Base-by-base conservation (phyloP, 768 basidiomycete genomes). In the Candolleomyces eurysporus region DNA sequence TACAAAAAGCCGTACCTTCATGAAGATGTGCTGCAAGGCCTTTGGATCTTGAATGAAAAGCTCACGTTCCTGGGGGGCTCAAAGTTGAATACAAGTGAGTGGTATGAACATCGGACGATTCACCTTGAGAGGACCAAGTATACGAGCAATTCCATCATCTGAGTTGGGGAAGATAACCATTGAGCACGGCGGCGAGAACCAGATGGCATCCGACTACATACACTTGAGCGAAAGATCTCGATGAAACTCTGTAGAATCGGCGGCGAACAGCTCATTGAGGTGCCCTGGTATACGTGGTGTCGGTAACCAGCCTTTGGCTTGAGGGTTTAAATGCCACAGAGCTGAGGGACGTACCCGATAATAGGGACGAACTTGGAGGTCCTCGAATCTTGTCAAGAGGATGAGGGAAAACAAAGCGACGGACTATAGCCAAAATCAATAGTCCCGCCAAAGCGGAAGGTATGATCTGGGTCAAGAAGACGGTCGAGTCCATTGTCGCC, bases 11-110 rank as follows among this genome's bases (percentile, higher is more conserved):
- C 57, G n/a, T 49, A 78, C 82, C 67, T 80, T 82, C 57, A 81
- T 69, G 11, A 79, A 36, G 39, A 82, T 78, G 61, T 78, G 76
- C 59, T 80, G 72, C 55, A 83, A 62, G 1, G 81, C 81, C 46
- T 71, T 73, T 0, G 80, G 78, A 61, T 83, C 82, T 50, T 67
- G 78, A 11, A 80, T 70, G 59, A 78, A 76, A 14, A 83, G 72
- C 55, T 72, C 66, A 50, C 70, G 66, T 58, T 70, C 68, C 74
- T 74, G 63, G 59, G 39, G 31, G 13, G 46, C 22, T 9, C 22
- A 13, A 52, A 17, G 21, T 19, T 1, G 51, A 32, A 32, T 3
- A 52, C 39, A 21, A 19, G 31, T n/a, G 22, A 16, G 5, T 11
- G 2, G 17, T 43, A 57, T 7, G 31, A 4, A 51, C 48, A 9